Base-by-base conservation (phyloP, 2,329 filamentous ascomycete genomes). In the Colletotrichum musicola region DNA sequence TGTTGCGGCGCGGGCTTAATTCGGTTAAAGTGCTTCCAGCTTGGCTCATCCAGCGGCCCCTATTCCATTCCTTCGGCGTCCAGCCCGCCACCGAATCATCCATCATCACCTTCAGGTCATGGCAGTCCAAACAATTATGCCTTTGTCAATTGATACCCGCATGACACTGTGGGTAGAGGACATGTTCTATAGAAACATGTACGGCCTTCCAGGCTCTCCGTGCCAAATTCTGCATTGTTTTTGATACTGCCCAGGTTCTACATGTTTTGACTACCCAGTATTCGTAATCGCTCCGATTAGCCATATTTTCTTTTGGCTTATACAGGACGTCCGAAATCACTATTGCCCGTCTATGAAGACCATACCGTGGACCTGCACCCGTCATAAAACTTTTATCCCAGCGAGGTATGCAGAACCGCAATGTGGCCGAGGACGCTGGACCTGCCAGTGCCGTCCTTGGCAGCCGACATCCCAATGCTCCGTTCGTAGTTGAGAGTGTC, bases 401-500 rank as follows among this genome's bases (percentile, higher is more conserved):
- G 30, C 30, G 30, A 10, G 7, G 30, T 3, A 35, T 10, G 30
- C 4, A 35, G 30, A 35, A 10, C 6, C 30, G 7, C 10, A 5
- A 35, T 35, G 7, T 35, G 30, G 9, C 10, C 9, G 30, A 35
- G 30, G 30, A 35, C 30, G 30, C 30, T 35, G 10, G 30, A 35
- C 30, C 30, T 35, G 30, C 30, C 10, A 10, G 30, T 35, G 30
- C 30, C 10, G 30, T 10, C 30, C 30, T 35, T 35, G 30, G 30
- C 30, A 35, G 30, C 30, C 30, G 7, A 9, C 30, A 35, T 10
- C 30, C 10, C 6, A 9, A 7, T 9, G 9, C 6, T 13, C 71
- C 88, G 88, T 81, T 97, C 91, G 75, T 96, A 97, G 80, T 97
- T 88, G 76, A 97, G 92, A 27, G 88, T 88, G 55, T 88, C 82